Evolutionary conservation across 441 rosid species (phyloP), one percentile per base, ranked within the genome.

Genomic region (Gossypium trilobum): DNA sequence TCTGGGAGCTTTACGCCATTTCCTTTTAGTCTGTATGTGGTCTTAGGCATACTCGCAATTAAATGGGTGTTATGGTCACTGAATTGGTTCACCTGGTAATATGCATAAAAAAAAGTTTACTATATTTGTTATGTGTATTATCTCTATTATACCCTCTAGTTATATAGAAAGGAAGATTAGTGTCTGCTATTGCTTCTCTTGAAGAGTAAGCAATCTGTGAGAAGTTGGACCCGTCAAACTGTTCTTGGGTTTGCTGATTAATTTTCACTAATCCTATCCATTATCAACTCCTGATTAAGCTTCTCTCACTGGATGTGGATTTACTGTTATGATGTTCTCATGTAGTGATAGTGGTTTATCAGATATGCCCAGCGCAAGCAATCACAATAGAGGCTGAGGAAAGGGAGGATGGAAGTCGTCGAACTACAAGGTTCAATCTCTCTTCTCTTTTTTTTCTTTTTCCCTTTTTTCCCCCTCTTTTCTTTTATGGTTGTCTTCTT

Each of bases 311-410:
- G 27, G 23, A 57, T 10, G 55, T 73, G 46, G 11, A 14, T 33
- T 73, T 58, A 42, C 16, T 31, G 46, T 52, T 57, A 69, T 42
- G 56, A 33, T 59, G 31, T 73, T 74, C 72, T 82, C 22, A 82
- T 57, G 59, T 19, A 50, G 16, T 67, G 51, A 0, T 71, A 64
- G 31, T 78, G 42, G 70, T 71, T 78, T 74, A 67, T 75, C 80
- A 91, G 96, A 81, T 94, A 65, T 94, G 98, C 73, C 98, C 98
- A 67, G 97, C 95, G 31, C 98, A 90, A 82, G 97, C 98, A 44
- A 94, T 94, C 81, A 94, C 98, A 48, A 94, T 91, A 48, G 98
- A 94, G 81, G 98, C 97, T 11, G 97, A 94, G 78, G 99, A 92
- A 72, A 85, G 99, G 61, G 97, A 94, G 82, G 97, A 94, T 88